Conservation (phyloP, 2,329 filamentous ascomycete species). For the Colletotrichum salicis region DNA sequence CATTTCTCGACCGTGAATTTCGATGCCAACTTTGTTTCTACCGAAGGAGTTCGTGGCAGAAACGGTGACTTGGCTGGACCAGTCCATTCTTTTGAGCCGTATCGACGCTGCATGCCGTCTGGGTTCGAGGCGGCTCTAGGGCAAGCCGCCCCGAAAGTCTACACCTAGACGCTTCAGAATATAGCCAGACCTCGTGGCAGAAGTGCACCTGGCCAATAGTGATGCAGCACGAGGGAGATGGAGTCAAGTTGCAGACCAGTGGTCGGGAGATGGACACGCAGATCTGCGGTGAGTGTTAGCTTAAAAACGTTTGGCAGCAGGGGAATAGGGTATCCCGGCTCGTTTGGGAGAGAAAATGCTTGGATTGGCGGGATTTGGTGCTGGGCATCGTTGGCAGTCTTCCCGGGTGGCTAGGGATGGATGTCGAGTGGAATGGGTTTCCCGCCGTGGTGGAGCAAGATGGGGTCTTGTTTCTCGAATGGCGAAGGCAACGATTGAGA, state of each 20-base stretch:
- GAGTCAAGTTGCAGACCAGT: constrained; percentile 17
- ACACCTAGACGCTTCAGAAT: not conserved
- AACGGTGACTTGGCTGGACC: not conserved
- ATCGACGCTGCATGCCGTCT: not conserved
- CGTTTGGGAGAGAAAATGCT: constrained; percentile 8
- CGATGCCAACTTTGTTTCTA: not conserved
- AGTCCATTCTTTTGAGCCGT: not conserved
- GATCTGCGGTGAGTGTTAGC: constrained; percentile 28
- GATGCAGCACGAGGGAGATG: not conserved
- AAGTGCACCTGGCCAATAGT: not conserved
- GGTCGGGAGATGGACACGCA: constrained; percentile 26
- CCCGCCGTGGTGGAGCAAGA: constrained; percentile 22
- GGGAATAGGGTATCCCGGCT: constrained; percentile 10
- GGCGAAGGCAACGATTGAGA: constrained; percentile 6
- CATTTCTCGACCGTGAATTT: not conserved
- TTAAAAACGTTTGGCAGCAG: not conserved
- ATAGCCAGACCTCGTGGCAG: not conserved
- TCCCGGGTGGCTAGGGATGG: constrained; percentile 25
- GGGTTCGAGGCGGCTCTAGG: not conserved
- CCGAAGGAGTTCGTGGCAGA: not conserved
- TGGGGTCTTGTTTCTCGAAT: constrained; percentile 4
- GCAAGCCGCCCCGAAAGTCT: not conserved
- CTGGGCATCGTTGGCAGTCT: constrained; percentile 17
- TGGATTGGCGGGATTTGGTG: constrained; percentile 17
- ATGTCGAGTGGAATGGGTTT: constrained; percentile 19